Base-by-base conservation (phyloP, 176 grass and related monocot genomes). In the Juncus inflexus region DNA sequence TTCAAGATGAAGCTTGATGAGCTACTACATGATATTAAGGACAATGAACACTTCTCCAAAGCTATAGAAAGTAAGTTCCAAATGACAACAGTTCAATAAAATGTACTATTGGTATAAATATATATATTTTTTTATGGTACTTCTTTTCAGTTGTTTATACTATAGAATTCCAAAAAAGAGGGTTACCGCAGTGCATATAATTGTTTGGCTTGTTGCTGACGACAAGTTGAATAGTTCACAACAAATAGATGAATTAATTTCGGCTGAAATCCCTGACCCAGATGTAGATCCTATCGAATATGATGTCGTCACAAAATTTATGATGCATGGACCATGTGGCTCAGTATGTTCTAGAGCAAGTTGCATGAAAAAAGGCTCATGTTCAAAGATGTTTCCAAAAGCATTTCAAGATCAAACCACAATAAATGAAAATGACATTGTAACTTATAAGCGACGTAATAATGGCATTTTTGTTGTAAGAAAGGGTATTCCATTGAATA, bases 341-440 rank as follows among this genome's bases (percentile, higher is more conserved):
- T 37, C 40, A 37, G 58, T 5, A 9, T n/a, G 54, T n/a, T 10
- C 41, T 9, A 28, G 37, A 52, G 39, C 35, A 40, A 15, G 47
- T 1, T 81, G 72, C 9, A 81, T 76, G 79, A 15, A 39, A 2
- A 41, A 74, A 1, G 6, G 47, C 0, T 63, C n/a, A 3, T 83
- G 74, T 1, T 15, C 4, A 2, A 77, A 66, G 5, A 3, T 63
- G 7, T 77, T 71, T 10, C 53, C 52, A 2, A 72, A 77, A 45
- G 38, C 3, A 0, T 72, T 52, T 12, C 35, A n/a, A 14, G 3
- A 10, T 2, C 36, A 55, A 8, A 69, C 64, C 12, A 70, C 3
- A 1, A 62, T 82, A 0, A 40, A 73, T 68, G 74, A 83, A 42
- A 66, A 83, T 19, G 55, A 10, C 0, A 77, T 67, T 42, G 61